phyloP scores from a whole-genome alignment of 202 grass and related monocot genomes.

The Bolboschoenoplectus hybrid region DNA sequence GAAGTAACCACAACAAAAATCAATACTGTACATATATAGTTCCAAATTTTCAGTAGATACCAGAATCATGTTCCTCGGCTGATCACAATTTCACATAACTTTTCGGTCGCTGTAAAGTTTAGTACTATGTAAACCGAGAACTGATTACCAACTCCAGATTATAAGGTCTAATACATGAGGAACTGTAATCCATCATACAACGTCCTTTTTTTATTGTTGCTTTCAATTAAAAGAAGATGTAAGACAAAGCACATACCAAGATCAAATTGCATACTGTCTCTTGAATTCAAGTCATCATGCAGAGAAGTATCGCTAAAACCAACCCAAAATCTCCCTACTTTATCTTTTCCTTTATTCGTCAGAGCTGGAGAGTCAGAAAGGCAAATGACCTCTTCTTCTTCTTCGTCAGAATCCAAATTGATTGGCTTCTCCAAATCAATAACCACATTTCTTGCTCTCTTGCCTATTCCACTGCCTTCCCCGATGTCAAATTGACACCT shows the following conservation, averaged over 20 bases:
- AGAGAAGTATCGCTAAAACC: conserved; percentile 12
- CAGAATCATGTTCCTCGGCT: not conserved
- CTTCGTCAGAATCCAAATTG: conserved; percentile 45
- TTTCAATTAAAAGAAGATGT: conserved; percentile 6
- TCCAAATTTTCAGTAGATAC: not conserved
- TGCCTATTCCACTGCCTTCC: conserved; percentile 32
- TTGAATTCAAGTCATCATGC: conserved; percentile 37
- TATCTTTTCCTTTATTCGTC: conserved; percentile 11
- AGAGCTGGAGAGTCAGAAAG: conserved; percentile 13
- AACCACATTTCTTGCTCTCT: conserved; percentile 22
- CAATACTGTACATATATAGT: not conserved
- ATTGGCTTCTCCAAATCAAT: conserved; percentile 58
- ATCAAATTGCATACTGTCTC: conserved; percentile 23
- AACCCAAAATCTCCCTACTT: conserved; percentile 26
- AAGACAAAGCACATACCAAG: conserved; percentile 33
- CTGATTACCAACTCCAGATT: not conserved
- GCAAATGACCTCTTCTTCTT: conserved; percentile 46
- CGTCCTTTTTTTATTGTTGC: not conserved
- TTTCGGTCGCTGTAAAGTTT: not conserved
- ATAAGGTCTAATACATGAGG: not conserved
- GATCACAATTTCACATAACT: not conserved
- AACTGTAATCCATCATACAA: not conserved
- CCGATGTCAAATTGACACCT: conserved; percentile 17
- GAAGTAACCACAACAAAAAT: not conserved
- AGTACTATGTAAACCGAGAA: not conserved